Conservation (phyloP, 1,139 yeast species). For the Yamadazyma diospyri region DNA sequence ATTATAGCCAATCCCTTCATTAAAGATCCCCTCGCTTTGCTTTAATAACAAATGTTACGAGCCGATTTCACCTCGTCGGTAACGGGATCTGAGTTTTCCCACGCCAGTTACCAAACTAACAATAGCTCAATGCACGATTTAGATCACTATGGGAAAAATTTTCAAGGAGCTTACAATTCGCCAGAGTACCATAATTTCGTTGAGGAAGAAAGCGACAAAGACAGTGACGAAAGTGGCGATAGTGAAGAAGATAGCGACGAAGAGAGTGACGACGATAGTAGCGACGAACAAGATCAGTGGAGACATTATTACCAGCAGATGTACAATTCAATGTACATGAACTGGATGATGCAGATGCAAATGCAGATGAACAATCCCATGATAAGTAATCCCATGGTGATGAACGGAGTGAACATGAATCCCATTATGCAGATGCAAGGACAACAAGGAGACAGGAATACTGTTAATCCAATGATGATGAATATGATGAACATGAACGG, state of each 20-base stretch:
- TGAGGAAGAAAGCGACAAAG: constrained; percentile 17
- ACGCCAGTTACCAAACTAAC: constrained; percentile 31
- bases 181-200: constrained; percentile 10
- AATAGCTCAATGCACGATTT: constrained; percentile 27
- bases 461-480: constrained; percentile 1
- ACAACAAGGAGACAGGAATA: constrained; percentile 14
- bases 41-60: no score
- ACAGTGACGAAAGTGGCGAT: constrained; percentile 13
- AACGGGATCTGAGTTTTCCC: constrained; percentile 32
- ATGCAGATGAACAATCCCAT: constrained; percentile 17
- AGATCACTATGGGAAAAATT: constrained; percentile 4
- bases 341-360: constrained; percentile 13
- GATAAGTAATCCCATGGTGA: constrained; percentile 5
- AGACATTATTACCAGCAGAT: constrained; percentile 15
- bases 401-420: constrained; percentile 2
- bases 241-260: constrained; percentile 11
- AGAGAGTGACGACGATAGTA: constrained; percentile 6
- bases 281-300: constrained; percentile 14
- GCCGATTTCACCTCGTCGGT: constrained; percentile 18
- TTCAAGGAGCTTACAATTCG: neutral
- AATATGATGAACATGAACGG: constrained; percentile 4
- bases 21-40: no score
- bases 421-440: neutral
- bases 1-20: no score
- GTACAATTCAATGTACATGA: constrained; percentile 16